Evolutionary conservation across 2,329 filamentous ascomycete species (phyloP).

Genomic region (Metarhizium rileyi): DNA sequence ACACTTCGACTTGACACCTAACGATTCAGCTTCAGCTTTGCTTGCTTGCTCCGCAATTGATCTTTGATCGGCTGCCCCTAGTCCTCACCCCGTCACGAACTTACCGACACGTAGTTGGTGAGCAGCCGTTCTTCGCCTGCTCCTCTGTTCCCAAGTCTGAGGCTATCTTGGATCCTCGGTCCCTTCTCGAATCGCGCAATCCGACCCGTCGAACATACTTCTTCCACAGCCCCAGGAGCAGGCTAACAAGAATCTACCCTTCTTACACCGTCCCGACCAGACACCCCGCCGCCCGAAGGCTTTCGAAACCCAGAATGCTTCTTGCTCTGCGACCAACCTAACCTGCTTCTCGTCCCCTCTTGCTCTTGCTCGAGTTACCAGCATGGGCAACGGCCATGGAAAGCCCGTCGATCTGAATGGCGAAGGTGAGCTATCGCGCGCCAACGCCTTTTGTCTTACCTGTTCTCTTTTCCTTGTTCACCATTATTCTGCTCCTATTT

Average conservation of each 20-base stretch:
- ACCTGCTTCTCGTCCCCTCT: constrained; percentile 13
- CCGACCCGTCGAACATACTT: not conserved
- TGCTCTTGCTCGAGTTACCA: constrained; percentile 28
- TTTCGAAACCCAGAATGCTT: constrained; percentile 15
- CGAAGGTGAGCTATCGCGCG: constrained; percentile 54
- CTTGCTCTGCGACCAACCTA: constrained; percentile 14
- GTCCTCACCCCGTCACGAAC: constrained; percentile 1
- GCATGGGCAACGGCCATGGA: constrained; percentile 95
- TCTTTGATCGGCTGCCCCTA: not conserved
- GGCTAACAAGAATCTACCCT: not conserved
- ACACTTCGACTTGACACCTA: too few species aligned
- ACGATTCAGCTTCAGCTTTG: not conserved
- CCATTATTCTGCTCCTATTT: too few species aligned
- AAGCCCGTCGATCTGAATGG: constrained; percentile 88
- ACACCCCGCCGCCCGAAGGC: constrained; percentile 1
- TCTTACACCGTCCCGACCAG: not conserved
- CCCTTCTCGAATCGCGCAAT: constrained; percentile 5
- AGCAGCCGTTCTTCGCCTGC: not conserved
- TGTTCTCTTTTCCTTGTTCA: not conserved
- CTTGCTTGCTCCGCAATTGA: constrained; percentile 5
- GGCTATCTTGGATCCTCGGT: not conserved
- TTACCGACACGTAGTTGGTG: not conserved
- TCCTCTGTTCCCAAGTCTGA: not conserved
- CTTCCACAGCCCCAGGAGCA: not conserved
- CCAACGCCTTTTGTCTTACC: not conserved